Conservation (phyloP, 441 rosid genomes). For the Corymbia calophylla region DNA sequence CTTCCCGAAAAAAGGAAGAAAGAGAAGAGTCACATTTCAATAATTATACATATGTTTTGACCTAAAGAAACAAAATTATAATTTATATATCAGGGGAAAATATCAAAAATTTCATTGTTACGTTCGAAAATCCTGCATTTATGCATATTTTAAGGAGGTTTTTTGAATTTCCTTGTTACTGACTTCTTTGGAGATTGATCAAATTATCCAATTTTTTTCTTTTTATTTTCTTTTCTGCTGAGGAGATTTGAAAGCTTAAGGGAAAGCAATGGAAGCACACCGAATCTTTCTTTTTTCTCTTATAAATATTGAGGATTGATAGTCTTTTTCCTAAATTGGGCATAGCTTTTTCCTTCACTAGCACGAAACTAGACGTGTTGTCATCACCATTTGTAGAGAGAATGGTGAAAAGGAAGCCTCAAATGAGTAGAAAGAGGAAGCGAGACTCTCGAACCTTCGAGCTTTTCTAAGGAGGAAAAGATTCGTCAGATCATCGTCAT, state of each 20-base stretch:
- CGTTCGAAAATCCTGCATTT: too few species aligned
- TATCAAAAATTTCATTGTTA: background rate
- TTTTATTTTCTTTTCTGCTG: too few species aligned
- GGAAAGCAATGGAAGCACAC: rapidly evolving
- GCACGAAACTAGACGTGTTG: rapidly evolving
- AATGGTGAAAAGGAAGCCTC: background rate
- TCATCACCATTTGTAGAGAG: rapidly evolving
- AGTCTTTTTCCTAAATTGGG: rapidly evolving
- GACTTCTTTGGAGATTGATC: rapidly evolving
- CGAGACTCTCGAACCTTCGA: background rate
- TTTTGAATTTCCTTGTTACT: background rate
- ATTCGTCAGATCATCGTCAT: background rate
- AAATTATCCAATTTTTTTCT: rapidly evolving
- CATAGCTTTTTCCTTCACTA: background rate
- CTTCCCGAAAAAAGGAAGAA: background rate
- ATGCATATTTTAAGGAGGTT: background rate
- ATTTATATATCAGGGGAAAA: background rate
- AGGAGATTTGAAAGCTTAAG: background rate
- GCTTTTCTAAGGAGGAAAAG: background rate
- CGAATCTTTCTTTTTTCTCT: background rate
- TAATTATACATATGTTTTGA: background rate
- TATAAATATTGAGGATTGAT: background rate
- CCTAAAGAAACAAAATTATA: background rate
- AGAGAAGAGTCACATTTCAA: background rate
- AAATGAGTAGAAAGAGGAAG: background rate